Evolutionary conservation across 805 yeast genomes (phyloP).

Genomic region (Cyberlindnera veronae): DNA sequence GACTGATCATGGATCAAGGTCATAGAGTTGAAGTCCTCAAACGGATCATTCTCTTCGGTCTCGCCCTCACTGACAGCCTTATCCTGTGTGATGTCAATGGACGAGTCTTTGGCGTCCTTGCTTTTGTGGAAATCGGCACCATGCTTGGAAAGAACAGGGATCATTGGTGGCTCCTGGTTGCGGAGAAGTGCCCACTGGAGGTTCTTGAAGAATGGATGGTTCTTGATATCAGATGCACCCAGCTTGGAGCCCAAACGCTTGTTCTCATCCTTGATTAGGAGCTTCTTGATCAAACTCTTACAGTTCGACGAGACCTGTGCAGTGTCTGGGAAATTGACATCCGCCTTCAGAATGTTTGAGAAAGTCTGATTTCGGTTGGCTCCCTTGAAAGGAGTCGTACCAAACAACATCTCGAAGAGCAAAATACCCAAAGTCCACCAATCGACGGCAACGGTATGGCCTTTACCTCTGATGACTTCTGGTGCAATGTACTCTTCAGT

Average conservation of each 20-base stretch:
- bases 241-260: conserved; percentile 87
- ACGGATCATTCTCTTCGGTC: conserved; percentile 54
- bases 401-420: conserved; percentile 90
- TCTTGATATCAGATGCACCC: conserved; percentile 94
- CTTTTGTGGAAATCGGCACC: conserved; percentile 47
- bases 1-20: conserved; percentile 74
- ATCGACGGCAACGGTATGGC: conserved; percentile 97
- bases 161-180: conserved; percentile 92
- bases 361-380: conserved; percentile 84
- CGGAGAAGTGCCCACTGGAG: conserved; percentile 94
- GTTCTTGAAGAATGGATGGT: conserved; percentile 85
- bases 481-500: conserved; percentile 99
- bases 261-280: conserved; percentile 83
- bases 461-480: conserved; percentile 94
- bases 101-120: conserved; percentile 19
- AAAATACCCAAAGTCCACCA: conserved; percentile 99
- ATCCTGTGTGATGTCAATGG: conserved; percentile 30
- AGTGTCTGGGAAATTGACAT: conserved; percentile 72
- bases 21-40: conserved; percentile 79
- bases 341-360: conserved; percentile 79
- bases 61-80: conserved; percentile 23
- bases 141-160: conserved; percentile 67
- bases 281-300: conserved; percentile 72
- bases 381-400: conserved; percentile 96
- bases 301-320: conserved; percentile 70